phyloP scores from a whole-genome alignment of 2,329 filamentous ascomycete genomes.

The Pezicula radicicola region DNA sequence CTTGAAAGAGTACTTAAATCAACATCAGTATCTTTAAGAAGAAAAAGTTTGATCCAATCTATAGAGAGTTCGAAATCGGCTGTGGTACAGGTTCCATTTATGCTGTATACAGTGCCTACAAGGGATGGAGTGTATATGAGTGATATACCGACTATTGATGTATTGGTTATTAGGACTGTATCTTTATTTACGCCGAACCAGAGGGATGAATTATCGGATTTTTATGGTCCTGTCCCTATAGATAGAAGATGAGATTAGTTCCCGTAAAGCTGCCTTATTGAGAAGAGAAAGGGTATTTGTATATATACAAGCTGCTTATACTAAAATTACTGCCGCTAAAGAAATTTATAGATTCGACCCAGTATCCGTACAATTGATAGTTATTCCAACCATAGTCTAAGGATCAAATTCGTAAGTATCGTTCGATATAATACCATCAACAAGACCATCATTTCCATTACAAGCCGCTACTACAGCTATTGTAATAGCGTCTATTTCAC shows the following conservation, averaged over 20 bases:
- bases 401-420: constrained; percentile 3
- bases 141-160: background rate
- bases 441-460: constrained; percentile 6
- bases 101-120: background rate
- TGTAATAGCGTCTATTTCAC: constrained; percentile 3
- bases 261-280: too few species aligned
- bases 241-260: too few species aligned
- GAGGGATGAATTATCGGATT: background rate
- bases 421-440: constrained; percentile 4
- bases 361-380: constrained; percentile 1
- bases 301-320: background rate
- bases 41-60: constrained; percentile 4
- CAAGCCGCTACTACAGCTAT: constrained; percentile 3
- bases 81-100: background rate
- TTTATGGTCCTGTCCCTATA: background rate
- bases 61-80: background rate
- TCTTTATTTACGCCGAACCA: constrained; percentile 1
- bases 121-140: background rate
- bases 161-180: too few species aligned
- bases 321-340: background rate
- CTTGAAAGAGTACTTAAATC: background rate
- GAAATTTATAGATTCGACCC: background rate
- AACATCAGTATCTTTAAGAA: constrained; percentile 2
- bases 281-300: too few species aligned
- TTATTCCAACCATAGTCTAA: background rate